Evolutionary conservation across 148 eudicot genomes (phyloP), one percentile per base, ranked within the genome.

Genomic region (Hydrangea macrophylla): DNA sequence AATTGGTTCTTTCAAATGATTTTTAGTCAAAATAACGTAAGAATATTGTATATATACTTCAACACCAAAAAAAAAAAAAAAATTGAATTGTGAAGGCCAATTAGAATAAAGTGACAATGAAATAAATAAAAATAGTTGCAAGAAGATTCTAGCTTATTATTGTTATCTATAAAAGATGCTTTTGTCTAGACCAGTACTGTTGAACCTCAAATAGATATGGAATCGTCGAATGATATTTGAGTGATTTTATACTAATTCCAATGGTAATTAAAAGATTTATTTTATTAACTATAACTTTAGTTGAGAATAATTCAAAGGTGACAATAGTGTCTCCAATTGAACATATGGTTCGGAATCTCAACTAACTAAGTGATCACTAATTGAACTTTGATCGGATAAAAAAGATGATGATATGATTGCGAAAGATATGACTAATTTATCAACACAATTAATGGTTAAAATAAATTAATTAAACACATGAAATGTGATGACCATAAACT

Each of bases 381-480:
- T n/a, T 68, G 28, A 56, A 42, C 37, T n/a, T 20, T 25, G 7
- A 40, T 20, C 20, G 9, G 28, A 70, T 51, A 13, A 25, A 36
- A n/a, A 62, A 51, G 36, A 54, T 54, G 61, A 71, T 50, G 40
- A 61, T n/a, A 6, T 36, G 9, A 62, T 55, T 18, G 30, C 64
- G 7, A 31, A 26, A 30, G 13, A 6, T 0, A 59, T 31, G 1
- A 24, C 7, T 8, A 24, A 3, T 13, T 44, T 15, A 10, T n/a
- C n/a, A n/a, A n/a, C n/a, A n/a, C n/a, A n/a, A n/a, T n/a, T n/a
- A n/a, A n/a, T n/a, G n/a, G n/a, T n/a, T n/a, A n/a, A n/a, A n/a
- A n/a, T n/a, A n/a, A n/a, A n/a, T n/a, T 44, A 11, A 28, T 58
- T 6, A 17, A 55, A 56, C 40, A 71, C 68, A 71, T 62, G 60